Evolutionary conservation across 331 rosid genomes (phyloP).

Genomic region (Acacia pycnantha): DNA sequence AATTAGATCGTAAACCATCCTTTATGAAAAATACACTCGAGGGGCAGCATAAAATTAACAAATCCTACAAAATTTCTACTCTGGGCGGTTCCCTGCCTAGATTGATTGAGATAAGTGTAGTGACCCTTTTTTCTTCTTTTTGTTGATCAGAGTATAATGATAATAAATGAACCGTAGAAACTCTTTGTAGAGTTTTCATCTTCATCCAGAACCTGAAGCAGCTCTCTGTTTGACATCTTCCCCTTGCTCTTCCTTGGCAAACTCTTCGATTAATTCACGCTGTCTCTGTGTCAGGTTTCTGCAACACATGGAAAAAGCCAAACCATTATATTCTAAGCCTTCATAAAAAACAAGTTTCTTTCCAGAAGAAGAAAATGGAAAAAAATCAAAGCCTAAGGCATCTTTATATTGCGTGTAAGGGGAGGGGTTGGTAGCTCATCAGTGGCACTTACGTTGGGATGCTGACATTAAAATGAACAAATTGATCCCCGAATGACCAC

Average conservation of each 20-base stretch:
- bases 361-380: not conserved
- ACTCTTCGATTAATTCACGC: slow-evolving; percentile 81
- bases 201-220: slow-evolving; percentile 72
- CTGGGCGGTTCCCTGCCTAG: slow-evolving; percentile 9
- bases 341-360: not conserved
- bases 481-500: slow-evolving; percentile 75
- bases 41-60: slow-evolving; percentile 20
- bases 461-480: slow-evolving; percentile 81
- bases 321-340: not conserved
- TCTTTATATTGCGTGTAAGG: not conserved
- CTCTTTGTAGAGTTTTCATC: slow-evolving; percentile 32
- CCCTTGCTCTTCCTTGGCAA: slow-evolving; percentile 86
- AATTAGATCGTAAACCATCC: slow-evolving; percentile 2
- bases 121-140: not conserved
- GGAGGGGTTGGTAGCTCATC: not conserved
- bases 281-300: slow-evolving; percentile 83
- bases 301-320: slow-evolving; percentile 20
- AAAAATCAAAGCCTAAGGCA: not conserved
- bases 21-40: slow-evolving; percentile 18
- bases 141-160: not conserved
- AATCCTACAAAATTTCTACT: slow-evolving; percentile 54
- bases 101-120: not conserved
- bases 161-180: not conserved
- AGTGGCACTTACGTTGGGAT: slow-evolving; percentile 64
- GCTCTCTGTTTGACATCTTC: slow-evolving; percentile 51